Percentiles rank a stretch among this genome's conserved stretches.
phyloP scores from a whole-genome alignment of 2,329 filamentous ascomycete species.

The Monosporascus sp. region DNA sequence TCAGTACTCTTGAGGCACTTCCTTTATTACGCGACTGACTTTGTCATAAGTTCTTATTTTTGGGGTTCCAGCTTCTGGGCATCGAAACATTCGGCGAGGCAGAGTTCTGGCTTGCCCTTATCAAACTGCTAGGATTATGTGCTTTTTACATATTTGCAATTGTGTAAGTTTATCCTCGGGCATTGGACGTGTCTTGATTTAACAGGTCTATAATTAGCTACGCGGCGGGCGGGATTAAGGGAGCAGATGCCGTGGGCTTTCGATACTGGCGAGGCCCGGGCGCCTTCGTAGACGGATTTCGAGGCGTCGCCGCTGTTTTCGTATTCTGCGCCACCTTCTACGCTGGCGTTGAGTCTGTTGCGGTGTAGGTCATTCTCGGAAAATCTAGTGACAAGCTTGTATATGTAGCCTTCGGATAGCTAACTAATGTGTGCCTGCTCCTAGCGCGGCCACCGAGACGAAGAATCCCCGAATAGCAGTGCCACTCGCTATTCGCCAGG shows the following conservation, averaged over 20 bases:
- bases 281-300: constrained; percentile 64
- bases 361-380: constrained; percentile 56
- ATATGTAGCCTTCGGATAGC: background rate
- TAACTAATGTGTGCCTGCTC: background rate
- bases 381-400: too few species aligned
- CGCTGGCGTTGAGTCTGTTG: constrained; percentile 57
- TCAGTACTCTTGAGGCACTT: constrained; percentile 21
- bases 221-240: constrained; percentile 60
- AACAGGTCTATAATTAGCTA: constrained; percentile 37
- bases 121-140: constrained; percentile 65
- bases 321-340: constrained; percentile 68
- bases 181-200: background rate
- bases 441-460: constrained; percentile 51
- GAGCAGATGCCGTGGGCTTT: constrained; percentile 60
- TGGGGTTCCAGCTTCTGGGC: constrained; percentile 64
- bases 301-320: constrained; percentile 60
- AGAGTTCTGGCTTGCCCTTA: constrained; percentile 71
- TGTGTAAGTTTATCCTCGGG: constrained; percentile 33
- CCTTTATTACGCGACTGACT: constrained; percentile 1
- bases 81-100: constrained; percentile 73
- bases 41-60: constrained; percentile 44
- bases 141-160: constrained; percentile 73
- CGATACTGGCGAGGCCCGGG: constrained; percentile 68
- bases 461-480: constrained; percentile 52
- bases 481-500: constrained; percentile 53